Base-by-base conservation (phyloP, 768 basidiomycete genomes). In the Auriscalpium vulgare region DNA sequence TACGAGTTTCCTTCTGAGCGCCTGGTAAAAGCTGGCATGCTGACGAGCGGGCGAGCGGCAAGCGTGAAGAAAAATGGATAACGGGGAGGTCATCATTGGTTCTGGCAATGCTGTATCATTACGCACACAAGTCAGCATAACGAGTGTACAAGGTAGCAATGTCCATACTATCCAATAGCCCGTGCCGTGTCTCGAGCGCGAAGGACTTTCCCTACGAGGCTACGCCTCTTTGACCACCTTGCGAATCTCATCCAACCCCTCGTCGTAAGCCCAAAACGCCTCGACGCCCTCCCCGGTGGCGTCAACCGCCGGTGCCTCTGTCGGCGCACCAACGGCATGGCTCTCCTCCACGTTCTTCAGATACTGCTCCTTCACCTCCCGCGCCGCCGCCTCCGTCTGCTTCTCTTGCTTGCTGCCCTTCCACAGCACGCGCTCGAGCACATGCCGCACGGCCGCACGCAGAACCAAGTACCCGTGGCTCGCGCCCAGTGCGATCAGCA, bases 391-490 rank as follows among this genome's bases (percentile, higher is more conserved):
- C 62, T 84, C 78, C 43, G 78, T 71, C 63, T 78, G 76, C 54
- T 75, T 75, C 58, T 83, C 81, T 67, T 91, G 93, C 44, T 72
- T 68, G 56, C 85, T 86, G 1, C 82, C 84, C 49, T 78, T 75
- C 93, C 92, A 95, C 59, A 87, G 71, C n/a, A 86, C 69, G 63
- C 83, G 78, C 69, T 89, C 84, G 19, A 94, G 75, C 35, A 91
- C 63, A 62, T 84, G 87, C 19, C 87, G 74, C 38, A 92, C 80
- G 13, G 77, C 56, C 5, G 73, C 74, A 11, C 85, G 79, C 47
- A 90, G 65, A 38, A 92, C 59, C 56, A 93, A 73, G 71, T 85
- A 95, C n/a, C 79, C 87, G 68, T 98, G 95, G 47, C 85, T 88
- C n/a, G 92, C 85, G 4, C 81, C 78, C 43, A 97, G 78, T 1